Evolutionary conservation across 1,284 basidiomycete species (phyloP).

Genomic region (Apiotrichum mycotoxinovorans): DNA sequence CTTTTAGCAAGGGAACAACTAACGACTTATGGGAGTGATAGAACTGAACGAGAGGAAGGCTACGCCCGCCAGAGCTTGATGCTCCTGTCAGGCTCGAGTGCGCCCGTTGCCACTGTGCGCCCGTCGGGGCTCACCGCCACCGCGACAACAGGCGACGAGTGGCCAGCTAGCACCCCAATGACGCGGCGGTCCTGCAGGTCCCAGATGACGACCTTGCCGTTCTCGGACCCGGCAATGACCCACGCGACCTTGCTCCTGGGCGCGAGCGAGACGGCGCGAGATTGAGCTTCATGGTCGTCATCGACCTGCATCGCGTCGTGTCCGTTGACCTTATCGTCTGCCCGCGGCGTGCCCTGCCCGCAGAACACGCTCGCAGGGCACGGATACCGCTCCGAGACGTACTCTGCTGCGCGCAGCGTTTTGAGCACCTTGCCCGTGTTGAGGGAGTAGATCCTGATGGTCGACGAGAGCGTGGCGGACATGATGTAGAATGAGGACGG

Average conservation of each 20-base stretch:
- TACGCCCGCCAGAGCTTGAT: conserved; percentile 12
- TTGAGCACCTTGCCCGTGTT: conserved; percentile 89
- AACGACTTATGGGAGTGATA: neutral
- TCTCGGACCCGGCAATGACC: conserved; percentile 85
- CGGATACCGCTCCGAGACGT: conserved; percentile 33
- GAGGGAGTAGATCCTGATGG: conserved; percentile 89
- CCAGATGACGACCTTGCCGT: conserved; percentile 83
- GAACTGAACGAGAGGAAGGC: neutral
- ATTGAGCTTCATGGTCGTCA: neutral
- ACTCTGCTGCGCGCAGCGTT: conserved; percentile 56
- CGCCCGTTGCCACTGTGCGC: conserved; percentile 13
- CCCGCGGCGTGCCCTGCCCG: neutral
- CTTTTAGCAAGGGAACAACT: neutral
- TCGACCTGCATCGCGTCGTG: conserved; percentile 9
- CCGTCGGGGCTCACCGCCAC: conserved; percentile 35
- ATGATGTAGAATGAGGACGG: conserved; percentile 87
- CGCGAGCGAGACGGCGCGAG: neutral
- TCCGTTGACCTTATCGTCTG: conserved; percentile 1
- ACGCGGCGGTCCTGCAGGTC: conserved; percentile 80
- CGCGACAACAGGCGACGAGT: conserved; percentile 36
- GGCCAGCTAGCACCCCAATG: conserved; percentile 64
- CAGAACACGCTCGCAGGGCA: conserved; percentile 36
- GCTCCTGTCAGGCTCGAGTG: conserved; percentile 17
- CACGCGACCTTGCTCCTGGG: conserved; percentile 42
- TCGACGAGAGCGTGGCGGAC: conserved; percentile 85